Conservation (phyloP, 305 asterid genomes). For the Solanum hybrid region DNA sequence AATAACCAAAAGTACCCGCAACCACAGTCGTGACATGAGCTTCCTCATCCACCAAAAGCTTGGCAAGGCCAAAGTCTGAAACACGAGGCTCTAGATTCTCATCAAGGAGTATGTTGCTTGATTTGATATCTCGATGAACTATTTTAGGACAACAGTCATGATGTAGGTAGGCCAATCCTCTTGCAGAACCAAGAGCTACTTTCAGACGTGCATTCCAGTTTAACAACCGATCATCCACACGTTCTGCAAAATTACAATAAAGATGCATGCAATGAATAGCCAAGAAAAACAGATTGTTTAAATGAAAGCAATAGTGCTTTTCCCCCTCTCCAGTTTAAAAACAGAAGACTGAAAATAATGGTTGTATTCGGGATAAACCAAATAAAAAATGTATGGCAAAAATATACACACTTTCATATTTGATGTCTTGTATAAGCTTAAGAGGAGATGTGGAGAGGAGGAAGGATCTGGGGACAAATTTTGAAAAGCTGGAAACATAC, state of each 20-base stretch:
- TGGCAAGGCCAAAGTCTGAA: constrained; percentile 94
- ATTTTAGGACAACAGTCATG: constrained; percentile 87
- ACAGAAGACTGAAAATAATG: neutral
- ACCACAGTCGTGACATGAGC: constrained; percentile 94
- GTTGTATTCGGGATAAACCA: neutral
- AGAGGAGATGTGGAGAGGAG: neutral
- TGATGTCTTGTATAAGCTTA: neutral
- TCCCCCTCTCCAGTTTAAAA: neutral
- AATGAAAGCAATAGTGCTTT: neutral
- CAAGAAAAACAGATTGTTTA: neutral
- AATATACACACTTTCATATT: neutral
- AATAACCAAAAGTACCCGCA: constrained; percentile 93
- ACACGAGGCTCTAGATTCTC: constrained; percentile 87
- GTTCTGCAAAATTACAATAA: constrained; percentile 24
- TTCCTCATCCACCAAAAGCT: constrained; percentile 88
- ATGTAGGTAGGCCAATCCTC: constrained; percentile 87
- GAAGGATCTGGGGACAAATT: neutral
- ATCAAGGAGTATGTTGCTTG: constrained; percentile 88
- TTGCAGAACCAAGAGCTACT: constrained; percentile 84
- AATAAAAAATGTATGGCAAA: neutral
- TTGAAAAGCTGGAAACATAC: constrained; percentile 24
- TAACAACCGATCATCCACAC: constrained; percentile 29
- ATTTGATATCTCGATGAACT: constrained; percentile 82
- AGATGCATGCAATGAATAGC: neutral
- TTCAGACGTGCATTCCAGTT: constrained; percentile 77